phyloP scores from a whole-genome alignment of 2,329 filamentous ascomycete species.

The Trichoderma hamatum region DNA sequence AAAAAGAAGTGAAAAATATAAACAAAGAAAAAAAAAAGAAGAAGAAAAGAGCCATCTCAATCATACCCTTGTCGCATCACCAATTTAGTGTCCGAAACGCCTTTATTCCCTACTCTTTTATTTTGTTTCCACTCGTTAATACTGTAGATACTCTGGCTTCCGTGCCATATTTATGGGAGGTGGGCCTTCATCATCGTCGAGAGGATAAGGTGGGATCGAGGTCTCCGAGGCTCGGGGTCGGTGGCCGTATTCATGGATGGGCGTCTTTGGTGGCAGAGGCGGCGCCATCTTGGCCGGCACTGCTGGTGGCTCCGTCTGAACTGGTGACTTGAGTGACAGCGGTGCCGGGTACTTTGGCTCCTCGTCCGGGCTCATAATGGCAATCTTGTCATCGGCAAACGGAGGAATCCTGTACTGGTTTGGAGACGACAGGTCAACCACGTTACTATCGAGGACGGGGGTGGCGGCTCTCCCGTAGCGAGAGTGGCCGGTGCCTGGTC shows the following conservation, averaged over 20 bases:
- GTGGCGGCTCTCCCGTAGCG: slow-evolving; percentile 37
- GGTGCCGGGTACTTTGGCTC: slow-evolving; percentile 47
- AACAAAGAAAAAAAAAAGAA: not conserved
- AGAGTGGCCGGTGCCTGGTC: slow-evolving; percentile 39
- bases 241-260: slow-evolving; percentile 56
- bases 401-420: slow-evolving; percentile 59
- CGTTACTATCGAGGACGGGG: slow-evolving; percentile 51
- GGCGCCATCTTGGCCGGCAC: slow-evolving; percentile 79
- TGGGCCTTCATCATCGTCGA: slow-evolving; percentile 76
- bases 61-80: not conserved
- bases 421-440: slow-evolving; percentile 59
- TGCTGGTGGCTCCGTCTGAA: slow-evolving; percentile 65
- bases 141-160: slow-evolving; percentile 70
- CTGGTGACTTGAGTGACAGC: slow-evolving; percentile 31
- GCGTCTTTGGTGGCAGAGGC: slow-evolving; percentile 77
- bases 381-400: slow-evolving; percentile 69
- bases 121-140: not conserved
- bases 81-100: not conserved
- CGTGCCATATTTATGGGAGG: slow-evolving; percentile 82
- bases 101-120: not conserved
- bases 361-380: slow-evolving; percentile 63
- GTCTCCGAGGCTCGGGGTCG: slow-evolving; percentile 41
- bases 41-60: not conserved
- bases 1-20: not conserved
- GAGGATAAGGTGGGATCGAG: slow-evolving; percentile 71